phyloP scores from a whole-genome alignment of 1,284 basidiomycete species.

The Rhodotorula sp. region DNA sequence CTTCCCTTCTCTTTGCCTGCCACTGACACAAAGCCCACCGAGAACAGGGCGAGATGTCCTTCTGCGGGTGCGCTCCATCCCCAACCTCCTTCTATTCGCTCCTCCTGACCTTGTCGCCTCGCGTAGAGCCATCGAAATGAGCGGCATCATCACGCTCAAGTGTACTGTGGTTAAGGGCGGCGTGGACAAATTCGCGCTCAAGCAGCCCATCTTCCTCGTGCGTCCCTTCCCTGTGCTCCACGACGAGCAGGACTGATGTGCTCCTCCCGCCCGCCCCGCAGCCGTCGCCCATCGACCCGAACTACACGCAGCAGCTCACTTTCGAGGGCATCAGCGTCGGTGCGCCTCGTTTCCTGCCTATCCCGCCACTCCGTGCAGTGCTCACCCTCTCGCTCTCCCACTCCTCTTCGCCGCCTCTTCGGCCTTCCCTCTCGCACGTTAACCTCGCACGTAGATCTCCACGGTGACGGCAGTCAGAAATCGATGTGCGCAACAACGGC shows the following conservation, averaged over 20 bases:
- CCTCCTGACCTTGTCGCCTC: constrained; percentile 51
- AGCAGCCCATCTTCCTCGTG: constrained; percentile 69
- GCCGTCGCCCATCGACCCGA: constrained; percentile 71
- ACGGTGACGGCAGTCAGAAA: constrained; percentile 72
- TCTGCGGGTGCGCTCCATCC: background rate
- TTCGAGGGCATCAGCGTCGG: constrained; percentile 71
- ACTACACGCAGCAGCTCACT: constrained; percentile 68
- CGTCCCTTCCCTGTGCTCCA: constrained; percentile 18
- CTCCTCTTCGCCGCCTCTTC: background rate
- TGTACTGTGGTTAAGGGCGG: constrained; percentile 74
- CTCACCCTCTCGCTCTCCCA: background rate
- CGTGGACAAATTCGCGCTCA: constrained; percentile 70
- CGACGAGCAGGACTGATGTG: background rate
- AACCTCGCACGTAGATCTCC: constrained; percentile 47
- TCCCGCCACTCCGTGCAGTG: too few relatives aligned
- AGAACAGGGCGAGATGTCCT: constrained; percentile 67
- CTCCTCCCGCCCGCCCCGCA: constrained; percentile 48
- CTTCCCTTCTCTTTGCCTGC: constrained; percentile 50
- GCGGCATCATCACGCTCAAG: constrained; percentile 72
- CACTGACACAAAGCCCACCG: constrained; percentile 43
- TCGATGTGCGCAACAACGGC: constrained; percentile 76
- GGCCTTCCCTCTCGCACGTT: constrained; percentile 44
- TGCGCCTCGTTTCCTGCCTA: constrained; percentile 38
- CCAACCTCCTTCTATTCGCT: background rate
- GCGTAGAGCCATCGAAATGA: constrained; percentile 69